phyloP scores from a whole-genome alignment of 306 rosid genomes.

The Rubus idaeus region DNA sequence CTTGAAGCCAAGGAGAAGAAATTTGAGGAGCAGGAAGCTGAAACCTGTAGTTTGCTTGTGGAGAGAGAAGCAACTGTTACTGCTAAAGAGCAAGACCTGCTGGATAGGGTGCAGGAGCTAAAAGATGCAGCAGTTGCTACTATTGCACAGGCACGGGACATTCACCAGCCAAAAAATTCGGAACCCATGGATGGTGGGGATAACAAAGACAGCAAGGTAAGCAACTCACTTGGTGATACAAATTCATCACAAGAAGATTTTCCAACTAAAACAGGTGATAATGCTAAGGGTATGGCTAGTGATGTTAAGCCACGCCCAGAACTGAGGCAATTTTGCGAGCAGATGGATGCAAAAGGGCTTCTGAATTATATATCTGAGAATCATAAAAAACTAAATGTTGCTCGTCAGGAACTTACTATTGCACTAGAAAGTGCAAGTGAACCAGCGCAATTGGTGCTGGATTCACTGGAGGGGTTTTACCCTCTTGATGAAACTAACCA shows the following conservation, averaged over 20 bases:
- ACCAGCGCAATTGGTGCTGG: slow-evolving; percentile 73
- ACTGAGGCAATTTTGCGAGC: slow-evolving; percentile 55
- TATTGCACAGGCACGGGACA: slow-evolving; percentile 54
- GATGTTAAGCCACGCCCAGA: slow-evolving; percentile 63
- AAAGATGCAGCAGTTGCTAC: slow-evolving; percentile 69
- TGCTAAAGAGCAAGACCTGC: slow-evolving; percentile 67
- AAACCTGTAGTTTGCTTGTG: slow-evolving; percentile 36
- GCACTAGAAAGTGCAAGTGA: slow-evolving; percentile 69
- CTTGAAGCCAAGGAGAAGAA: slow-evolving; percentile 61
- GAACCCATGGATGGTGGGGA: slow-evolving; percentile 46
- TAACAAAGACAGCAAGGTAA: slow-evolving; percentile 65
- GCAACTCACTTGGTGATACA: slow-evolving; percentile 58
- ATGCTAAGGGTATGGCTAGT: slow-evolving; percentile 52
- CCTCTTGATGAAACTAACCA: slow-evolving; percentile 58
- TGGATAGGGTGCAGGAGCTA: slow-evolving; percentile 75
- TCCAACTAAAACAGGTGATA: slow-evolving; percentile 55
- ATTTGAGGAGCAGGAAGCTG: slow-evolving; percentile 48
- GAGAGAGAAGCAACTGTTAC: slow-evolving; percentile 60
- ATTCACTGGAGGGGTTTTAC: slow-evolving; percentile 79
- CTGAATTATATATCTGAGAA: slow-evolving; percentile 58
- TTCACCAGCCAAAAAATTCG: slow-evolving; percentile 40
- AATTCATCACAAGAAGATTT: slow-evolving; percentile 52
- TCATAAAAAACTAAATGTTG: slow-evolving; percentile 41
- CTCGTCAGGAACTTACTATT: slow-evolving; percentile 60
- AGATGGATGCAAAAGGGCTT: slow-evolving; percentile 74